Percentiles rank a stretch among this genome's conserved stretches.
phyloP scores from a whole-genome alignment of 129 eudicot genomes.

The Flaveria bidentis region DNA sequence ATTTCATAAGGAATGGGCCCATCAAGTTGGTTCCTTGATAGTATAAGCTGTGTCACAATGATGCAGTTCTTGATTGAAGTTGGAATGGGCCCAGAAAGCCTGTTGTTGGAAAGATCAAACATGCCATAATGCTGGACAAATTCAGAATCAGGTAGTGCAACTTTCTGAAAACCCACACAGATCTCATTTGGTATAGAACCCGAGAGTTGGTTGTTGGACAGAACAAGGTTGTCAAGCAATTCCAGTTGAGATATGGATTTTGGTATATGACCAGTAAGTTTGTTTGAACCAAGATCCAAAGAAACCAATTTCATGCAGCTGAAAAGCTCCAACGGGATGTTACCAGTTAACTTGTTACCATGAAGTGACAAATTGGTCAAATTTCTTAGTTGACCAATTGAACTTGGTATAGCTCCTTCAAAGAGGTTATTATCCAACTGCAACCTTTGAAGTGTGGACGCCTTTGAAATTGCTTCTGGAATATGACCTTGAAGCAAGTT shows the following conservation, averaged over 20 bases:
- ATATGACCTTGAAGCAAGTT: conserved; percentile 69
- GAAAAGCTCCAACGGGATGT: conserved; percentile 72
- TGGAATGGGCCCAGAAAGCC: conserved; percentile 74
- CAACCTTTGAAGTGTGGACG: conserved; percentile 60
- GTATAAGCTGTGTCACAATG: conserved; percentile 51
- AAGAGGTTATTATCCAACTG: conserved; percentile 79
- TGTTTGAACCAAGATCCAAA: conserved; percentile 72
- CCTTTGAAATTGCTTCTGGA: conserved; percentile 44
- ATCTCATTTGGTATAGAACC: conserved; percentile 83
- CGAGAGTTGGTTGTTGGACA: conserved; percentile 63
- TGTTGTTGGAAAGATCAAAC: conserved; percentile 85
- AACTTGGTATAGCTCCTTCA: conserved; percentile 66
- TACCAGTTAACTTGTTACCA: conserved; percentile 71
- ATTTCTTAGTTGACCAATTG: conserved; percentile 67
- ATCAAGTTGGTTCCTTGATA: conserved; percentile 62
- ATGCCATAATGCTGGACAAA: conserved; percentile 84
- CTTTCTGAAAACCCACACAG: conserved; percentile 84
- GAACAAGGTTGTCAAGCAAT: conserved; percentile 79
- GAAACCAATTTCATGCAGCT: conserved; percentile 69
- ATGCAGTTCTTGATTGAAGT: conserved; percentile 59
- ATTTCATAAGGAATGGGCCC: conserved; percentile 78
- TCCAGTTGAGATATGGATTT: conserved; percentile 56
- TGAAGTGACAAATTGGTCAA: conserved; percentile 79
- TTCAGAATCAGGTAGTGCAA: conserved; percentile 82
- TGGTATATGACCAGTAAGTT: conserved; percentile 63